Evolutionary conservation across 306 rosid species (phyloP).

Genomic region (Crotalaria pallida): DNA sequence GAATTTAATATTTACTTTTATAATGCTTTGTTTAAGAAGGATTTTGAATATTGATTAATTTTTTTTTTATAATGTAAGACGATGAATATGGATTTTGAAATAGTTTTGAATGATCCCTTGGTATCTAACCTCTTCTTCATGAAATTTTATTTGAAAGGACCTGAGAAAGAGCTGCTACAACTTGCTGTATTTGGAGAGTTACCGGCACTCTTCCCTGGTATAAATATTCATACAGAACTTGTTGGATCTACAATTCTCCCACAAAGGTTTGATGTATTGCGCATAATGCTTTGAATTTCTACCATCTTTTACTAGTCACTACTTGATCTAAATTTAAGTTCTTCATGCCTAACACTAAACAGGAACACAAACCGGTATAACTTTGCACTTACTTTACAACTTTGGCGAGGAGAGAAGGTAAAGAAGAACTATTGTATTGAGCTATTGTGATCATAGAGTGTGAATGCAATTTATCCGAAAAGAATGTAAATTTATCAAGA

Average conservation of each 20-base stretch:
- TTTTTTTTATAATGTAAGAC: too few species aligned
- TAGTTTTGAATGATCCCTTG: not conserved
- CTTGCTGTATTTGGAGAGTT: conserved; percentile 74
- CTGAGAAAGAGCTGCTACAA: conserved; percentile 87
- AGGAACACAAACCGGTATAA: too few species aligned
- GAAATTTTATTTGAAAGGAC: conserved; percentile 47
- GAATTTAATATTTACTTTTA: not conserved
- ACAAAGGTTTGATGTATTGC: conserved; percentile 50
- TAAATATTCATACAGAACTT: conserved; percentile 53
- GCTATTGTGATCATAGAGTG: too few species aligned
- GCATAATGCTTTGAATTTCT: not conserved
- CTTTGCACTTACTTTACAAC: too few species aligned
- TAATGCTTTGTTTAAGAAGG: not conserved
- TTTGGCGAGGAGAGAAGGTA: too few species aligned
- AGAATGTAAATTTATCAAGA: too few species aligned
- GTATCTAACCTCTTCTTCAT: not conserved
- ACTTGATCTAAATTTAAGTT: conserved; percentile 17
- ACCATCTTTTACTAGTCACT: not conserved
- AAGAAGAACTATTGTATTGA: too few species aligned
- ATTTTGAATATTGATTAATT: too few species aligned
- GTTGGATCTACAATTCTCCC: conserved; percentile 79
- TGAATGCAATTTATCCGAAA: too few species aligned
- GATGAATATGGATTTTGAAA: not conserved
- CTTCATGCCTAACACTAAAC: conserved; percentile 29
- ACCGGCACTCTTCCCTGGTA: conserved; percentile 68